Percentiles rank a stretch among this genome's conserved stretches.
These are phyloP conservation scores for Diaporthe capsici DNA, from an alignment of 2,329 filamentous ascomycete genomes.

Conservation along the genomic window DNA sequence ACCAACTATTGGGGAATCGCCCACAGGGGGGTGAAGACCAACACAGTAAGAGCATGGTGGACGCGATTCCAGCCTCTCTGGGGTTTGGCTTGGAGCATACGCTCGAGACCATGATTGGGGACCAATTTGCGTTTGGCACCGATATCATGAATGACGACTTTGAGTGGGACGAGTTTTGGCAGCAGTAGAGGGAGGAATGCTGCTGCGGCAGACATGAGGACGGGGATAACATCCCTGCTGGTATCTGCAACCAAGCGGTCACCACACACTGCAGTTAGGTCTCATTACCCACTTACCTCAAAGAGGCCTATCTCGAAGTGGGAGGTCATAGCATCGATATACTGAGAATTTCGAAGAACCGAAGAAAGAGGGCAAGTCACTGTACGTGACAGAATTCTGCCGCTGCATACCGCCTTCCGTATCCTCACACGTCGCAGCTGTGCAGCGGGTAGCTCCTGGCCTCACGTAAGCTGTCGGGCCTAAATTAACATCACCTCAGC, in stretches of 20 bases:
- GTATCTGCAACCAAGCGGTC: background rate
- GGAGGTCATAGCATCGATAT: too few relatives aligned
- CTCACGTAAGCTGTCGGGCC: constrained; percentile 7
- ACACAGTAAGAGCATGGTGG: too few relatives aligned
- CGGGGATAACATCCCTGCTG: too few relatives aligned
- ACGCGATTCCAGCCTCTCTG: background rate
- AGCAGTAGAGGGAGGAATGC: background rate
- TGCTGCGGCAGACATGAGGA: too few relatives aligned
- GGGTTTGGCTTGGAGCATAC: background rate
- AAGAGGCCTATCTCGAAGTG: background rate
- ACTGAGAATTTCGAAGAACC: too few relatives aligned
- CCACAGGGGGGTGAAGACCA: background rate
- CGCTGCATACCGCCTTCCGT: background rate
- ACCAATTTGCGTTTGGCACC: background rate
- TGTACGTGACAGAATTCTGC: background rate
- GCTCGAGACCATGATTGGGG: constrained; percentile 9
- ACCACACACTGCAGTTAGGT: background rate
- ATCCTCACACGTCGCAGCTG: background rate
- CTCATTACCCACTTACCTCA: background rate
- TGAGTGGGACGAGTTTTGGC: background rate
- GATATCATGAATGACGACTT: background rate
- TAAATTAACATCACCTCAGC: background rate
- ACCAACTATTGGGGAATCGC: background rate
- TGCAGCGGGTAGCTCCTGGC: background rate
- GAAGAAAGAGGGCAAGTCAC: too few relatives aligned